phyloP scores from a whole-genome alignment of 2,329 filamentous ascomycete genomes.

The Raffaelea arxii region DNA sequence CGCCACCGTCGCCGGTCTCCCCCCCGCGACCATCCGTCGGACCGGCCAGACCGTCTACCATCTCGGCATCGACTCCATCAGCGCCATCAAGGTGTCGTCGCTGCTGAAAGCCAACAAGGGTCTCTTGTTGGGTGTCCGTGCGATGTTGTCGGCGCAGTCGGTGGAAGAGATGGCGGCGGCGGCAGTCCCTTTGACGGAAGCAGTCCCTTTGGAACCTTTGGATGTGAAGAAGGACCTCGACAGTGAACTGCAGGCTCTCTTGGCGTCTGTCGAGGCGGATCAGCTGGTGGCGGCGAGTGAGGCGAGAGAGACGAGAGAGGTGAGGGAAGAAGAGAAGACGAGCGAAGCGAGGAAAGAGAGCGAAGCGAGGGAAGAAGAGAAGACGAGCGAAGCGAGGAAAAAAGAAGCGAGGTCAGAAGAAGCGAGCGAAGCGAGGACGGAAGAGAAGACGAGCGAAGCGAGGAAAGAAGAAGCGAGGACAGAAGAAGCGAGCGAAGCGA shows the following conservation, averaged over 20 bases:
- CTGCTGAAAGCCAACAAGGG: conserved; percentile 52
- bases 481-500: conserved; percentile 24
- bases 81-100: conserved; percentile 71
- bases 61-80: conserved; percentile 85
- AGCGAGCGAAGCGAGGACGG: conserved; percentile 31
- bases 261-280: conserved; percentile 1
- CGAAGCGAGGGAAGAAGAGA: conserved; percentile 27
- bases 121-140: conserved; percentile 56
- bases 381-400: conserved; percentile 41
- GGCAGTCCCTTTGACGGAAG: not conserved
- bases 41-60: conserved; percentile 61
- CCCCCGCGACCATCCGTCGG: conserved; percentile 44
- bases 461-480: conserved; percentile 33
- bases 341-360: too few relatives aligned
- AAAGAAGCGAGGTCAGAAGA: conserved; percentile 36
- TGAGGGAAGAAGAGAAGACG: too few relatives aligned
- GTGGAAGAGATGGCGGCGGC: conserved; percentile 51
- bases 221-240: not conserved
- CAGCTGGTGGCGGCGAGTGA: conserved; percentile 28
- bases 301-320: too few relatives aligned
- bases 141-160: conserved; percentile 58
- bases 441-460: conserved; percentile 35
- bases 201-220: too few relatives aligned
- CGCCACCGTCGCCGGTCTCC: conserved; percentile 49
- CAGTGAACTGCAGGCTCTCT: not conserved